Conservation (phyloP, 1,284 basidiomycete genomes). For the Chalciporus sp. region DNA sequence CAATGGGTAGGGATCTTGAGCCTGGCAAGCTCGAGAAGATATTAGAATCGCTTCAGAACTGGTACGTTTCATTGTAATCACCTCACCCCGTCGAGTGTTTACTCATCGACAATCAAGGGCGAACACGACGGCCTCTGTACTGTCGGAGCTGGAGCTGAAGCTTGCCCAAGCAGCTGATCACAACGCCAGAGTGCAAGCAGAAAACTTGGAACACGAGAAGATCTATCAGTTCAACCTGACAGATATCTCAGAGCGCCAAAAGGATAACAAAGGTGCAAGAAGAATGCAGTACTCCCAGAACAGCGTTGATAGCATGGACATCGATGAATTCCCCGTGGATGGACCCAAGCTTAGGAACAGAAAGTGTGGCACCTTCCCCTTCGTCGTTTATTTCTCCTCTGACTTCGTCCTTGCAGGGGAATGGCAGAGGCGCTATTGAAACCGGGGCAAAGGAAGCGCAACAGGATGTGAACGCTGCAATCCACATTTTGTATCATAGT, state of each 20-base stretch:
- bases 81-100: neutral
- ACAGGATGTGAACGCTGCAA: conserved; percentile 36
- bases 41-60: conserved; percentile 65
- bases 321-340: conserved; percentile 45
- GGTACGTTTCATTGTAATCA: conserved; percentile 50
- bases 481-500: conserved; percentile 14
- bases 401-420: conserved; percentile 20
- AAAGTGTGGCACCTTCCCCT: conserved; percentile 43
- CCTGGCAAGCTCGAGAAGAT: conserved; percentile 65
- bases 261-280: conserved; percentile 50
- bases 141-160: conserved; percentile 56
- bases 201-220: conserved; percentile 41
- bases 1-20: conserved; percentile 85
- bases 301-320: conserved; percentile 47
- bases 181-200: conserved; percentile 27
- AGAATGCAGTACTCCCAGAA: conserved; percentile 25
- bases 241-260: conserved; percentile 45
- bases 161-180: conserved; percentile 38
- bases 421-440: conserved; percentile 35
- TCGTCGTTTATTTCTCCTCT: conserved; percentile 1
- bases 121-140: conserved; percentile 64
- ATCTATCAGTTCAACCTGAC: conserved; percentile 36
- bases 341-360: conserved; percentile 48
- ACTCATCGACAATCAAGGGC: conserved; percentile 51
- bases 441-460: conserved; percentile 47